Evolutionary conservation across 345 rosid genomes (phyloP).

Genomic region (Acer campestre): DNA sequence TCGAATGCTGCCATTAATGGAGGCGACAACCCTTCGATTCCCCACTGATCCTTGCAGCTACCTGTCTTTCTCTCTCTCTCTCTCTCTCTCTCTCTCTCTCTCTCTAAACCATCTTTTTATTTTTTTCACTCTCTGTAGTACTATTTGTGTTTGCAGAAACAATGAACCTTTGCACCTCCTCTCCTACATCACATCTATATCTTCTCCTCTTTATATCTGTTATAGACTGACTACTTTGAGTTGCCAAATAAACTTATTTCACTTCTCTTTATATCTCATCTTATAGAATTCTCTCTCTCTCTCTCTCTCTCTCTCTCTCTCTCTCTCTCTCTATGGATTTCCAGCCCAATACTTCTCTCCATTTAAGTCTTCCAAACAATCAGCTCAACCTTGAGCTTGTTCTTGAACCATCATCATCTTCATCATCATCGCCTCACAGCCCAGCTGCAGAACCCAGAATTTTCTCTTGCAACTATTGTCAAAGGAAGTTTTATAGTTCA

Average conservation of each 20-base stretch:
- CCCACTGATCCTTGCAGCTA: slow-evolving; percentile 64
- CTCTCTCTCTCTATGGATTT: slow-evolving; percentile 48
- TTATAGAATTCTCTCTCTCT: neutral
- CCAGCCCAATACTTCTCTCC: slow-evolving; percentile 72
- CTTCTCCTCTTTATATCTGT: neutral
- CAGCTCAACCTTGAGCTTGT: slow-evolving; percentile 60
- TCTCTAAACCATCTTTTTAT: slow-evolving; percentile 1
- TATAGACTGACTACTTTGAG: neutral
- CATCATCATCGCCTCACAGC: slow-evolving; percentile 49
- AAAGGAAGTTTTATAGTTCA: slow-evolving; percentile 89
- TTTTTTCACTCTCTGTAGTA: slow-evolving; percentile 17
- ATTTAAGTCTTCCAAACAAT: slow-evolving; percentile 52
- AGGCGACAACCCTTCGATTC: slow-evolving; percentile 84
- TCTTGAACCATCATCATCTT: slow-evolving; percentile 60
- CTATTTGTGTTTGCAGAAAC: slow-evolving; percentile 37
- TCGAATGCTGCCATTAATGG: slow-evolving; percentile 74
- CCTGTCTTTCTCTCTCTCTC: slow-evolving; percentile 54
- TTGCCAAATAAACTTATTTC: slow-evolving; percentile 1
- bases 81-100: slow-evolving; percentile 25
- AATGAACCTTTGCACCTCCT: slow-evolving; percentile 42
- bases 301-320: neutral
- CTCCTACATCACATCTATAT: slow-evolving; percentile 5
- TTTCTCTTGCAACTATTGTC: slow-evolving; percentile 94
- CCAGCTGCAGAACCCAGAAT: slow-evolving; percentile 56
- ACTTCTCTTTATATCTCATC: neutral